These are phyloP conservation scores for Prunus mume DNA, from an alignment of 306 rosid genomes.

Conservation along the genomic window DNA sequence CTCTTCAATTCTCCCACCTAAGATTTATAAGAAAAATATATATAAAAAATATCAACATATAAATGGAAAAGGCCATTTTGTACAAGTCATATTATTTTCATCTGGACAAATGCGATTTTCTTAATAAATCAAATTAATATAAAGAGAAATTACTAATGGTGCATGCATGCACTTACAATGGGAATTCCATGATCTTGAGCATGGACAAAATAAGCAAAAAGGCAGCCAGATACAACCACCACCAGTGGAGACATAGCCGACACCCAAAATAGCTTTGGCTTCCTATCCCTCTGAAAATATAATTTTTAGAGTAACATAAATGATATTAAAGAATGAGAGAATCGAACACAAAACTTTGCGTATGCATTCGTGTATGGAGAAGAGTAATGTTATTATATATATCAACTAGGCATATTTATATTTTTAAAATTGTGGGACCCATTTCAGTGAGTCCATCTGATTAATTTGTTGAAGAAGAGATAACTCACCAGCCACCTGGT, in stretches of 20 bases:
- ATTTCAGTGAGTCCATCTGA: neutral
- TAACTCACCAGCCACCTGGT: slow-evolving; percentile 49
- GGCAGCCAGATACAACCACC: slow-evolving; percentile 45
- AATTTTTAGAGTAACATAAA: too few relatives aligned
- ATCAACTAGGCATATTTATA: too few relatives aligned
- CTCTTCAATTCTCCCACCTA: slow-evolving; percentile 79
- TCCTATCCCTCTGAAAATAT: slow-evolving; percentile 46
- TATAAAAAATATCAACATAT: neutral
- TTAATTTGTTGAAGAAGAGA: neutral
- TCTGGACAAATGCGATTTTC: too few relatives aligned
- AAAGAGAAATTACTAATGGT: neutral
- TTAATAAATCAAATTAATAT: too few relatives aligned
- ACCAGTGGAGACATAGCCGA: slow-evolving; percentile 76
- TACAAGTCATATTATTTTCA: too few relatives aligned
- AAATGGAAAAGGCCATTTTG: neutral
- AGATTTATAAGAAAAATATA: neutral
- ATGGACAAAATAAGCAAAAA: slow-evolving; percentile 54
- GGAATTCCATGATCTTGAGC: slow-evolving; percentile 62
- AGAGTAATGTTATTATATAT: neutral
- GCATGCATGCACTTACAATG: slow-evolving; percentile 38
- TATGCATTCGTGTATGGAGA: too few relatives aligned
- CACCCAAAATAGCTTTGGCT: slow-evolving; percentile 76
- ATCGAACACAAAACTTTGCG: too few relatives aligned
- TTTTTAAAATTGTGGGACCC: too few relatives aligned
- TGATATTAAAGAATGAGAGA: too few relatives aligned